Conservation (phyloP, 441 rosid species). For the Pelargonium australe region DNA sequence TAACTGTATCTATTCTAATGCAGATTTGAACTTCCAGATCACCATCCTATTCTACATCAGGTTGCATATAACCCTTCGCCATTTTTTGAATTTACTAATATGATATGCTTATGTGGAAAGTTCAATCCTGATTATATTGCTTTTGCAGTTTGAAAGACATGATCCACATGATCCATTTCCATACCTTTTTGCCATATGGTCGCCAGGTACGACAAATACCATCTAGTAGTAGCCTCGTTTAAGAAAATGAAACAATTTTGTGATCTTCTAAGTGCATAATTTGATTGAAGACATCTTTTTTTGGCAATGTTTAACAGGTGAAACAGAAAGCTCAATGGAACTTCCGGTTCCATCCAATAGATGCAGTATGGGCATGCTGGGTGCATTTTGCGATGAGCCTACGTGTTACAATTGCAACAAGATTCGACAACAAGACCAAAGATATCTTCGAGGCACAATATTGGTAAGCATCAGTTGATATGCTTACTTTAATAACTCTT, state of each 20-base stretch:
- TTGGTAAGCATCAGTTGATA: conserved; percentile 33
- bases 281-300: too few species aligned
- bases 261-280: too few species aligned
- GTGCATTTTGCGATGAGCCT: conserved; percentile 28
- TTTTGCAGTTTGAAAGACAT: conserved; percentile 63
- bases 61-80: conserved; percentile 37
- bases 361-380: conserved; percentile 32
- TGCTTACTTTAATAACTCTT: conserved; percentile 3
- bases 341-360: conserved; percentile 27
- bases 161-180: conserved; percentile 87
- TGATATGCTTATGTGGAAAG: neutral
- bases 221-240: neutral
- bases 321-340: conserved; percentile 41
- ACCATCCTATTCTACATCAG: conserved; percentile 67
- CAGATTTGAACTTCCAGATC: conserved; percentile 86
- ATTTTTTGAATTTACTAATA: conserved; percentile 8
- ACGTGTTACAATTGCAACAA: conserved; percentile 49
- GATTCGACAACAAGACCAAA: conserved; percentile 36
- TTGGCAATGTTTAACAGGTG: conserved; percentile 29
- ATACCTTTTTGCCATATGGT: conserved; percentile 91
- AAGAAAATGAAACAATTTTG: too few species aligned
- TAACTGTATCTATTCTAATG: conserved; percentile 19
- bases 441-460: conserved; percentile 48
- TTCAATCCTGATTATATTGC: neutral
- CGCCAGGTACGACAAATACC: conserved; percentile 53